Evolutionary conservation across 345 rosid species (phyloP).

Genomic region (Litchi chinensis): DNA sequence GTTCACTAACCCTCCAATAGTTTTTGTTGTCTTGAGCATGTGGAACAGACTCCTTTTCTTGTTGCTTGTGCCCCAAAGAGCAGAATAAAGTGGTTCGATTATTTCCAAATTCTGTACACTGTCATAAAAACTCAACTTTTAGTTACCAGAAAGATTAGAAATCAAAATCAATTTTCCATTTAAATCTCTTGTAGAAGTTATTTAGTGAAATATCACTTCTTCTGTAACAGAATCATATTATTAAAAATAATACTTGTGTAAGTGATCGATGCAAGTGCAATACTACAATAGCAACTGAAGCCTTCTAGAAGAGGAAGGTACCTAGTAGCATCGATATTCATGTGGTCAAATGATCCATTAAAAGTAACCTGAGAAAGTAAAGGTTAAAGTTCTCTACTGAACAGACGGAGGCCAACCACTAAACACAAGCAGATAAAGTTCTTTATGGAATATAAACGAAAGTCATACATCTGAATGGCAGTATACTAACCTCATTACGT

Average conservation of each 20-base stretch:
- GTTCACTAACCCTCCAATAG: slow-evolving; percentile 79
- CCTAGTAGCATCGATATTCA: slow-evolving; percentile 97
- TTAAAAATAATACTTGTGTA: background rate
- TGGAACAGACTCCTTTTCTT: slow-evolving; percentile 94
- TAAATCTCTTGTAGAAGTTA: slow-evolving; percentile 7
- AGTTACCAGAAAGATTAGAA: slow-evolving; percentile 11
- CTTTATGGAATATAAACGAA: background rate
- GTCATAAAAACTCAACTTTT: slow-evolving; percentile 29
- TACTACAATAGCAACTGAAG: slow-evolving; percentile 9
- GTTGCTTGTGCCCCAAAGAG: slow-evolving; percentile 84
- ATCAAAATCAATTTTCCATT: background rate
- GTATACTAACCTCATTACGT: background rate
- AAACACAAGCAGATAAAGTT: background rate
- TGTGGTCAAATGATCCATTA: slow-evolving; percentile 97
- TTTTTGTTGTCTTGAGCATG: slow-evolving; percentile 96
- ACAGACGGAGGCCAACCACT: slow-evolving; percentile 2
- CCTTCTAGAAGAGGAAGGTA: slow-evolving; percentile 29
- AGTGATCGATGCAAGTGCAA: background rate
- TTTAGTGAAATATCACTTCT: background rate
- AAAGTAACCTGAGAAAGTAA: slow-evolving; percentile 69
- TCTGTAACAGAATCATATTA: slow-evolving; percentile 10
- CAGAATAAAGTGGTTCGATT: slow-evolving; percentile 79
- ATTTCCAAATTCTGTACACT: slow-evolving; percentile 96
- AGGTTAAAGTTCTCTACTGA: slow-evolving; percentile 19
- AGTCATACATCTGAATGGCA: background rate